These are phyloP conservation scores for Fennellomyces sp. DNA, from an alignment of 371 early-diverging fungal genomes.

Conservation along the genomic window DNA sequence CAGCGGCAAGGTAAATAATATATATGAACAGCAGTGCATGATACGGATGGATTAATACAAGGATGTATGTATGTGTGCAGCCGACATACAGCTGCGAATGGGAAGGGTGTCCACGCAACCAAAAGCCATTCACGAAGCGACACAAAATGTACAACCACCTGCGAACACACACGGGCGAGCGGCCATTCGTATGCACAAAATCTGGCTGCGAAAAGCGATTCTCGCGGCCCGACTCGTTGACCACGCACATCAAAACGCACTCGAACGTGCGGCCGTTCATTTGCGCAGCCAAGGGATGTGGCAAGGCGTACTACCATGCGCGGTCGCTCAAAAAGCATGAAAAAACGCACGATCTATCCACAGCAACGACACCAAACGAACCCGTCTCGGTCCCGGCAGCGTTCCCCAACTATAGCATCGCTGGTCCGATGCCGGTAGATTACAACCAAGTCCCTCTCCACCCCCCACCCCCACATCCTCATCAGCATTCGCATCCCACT, in stretches of 20 bases:
- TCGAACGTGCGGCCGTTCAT: slow-evolving; percentile 76
- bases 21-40: too few species aligned
- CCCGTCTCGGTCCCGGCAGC: slow-evolving; percentile 2
- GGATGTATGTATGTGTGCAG: slow-evolving; percentile 19
- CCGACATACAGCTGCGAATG: slow-evolving; percentile 82
- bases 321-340: slow-evolving; percentile 81
- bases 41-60: neutral
- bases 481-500: neutral
- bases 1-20: slow-evolving; percentile 23
- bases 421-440: slow-evolving; percentile 8
- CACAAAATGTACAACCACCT: slow-evolving; percentile 90
- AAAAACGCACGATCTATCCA: slow-evolving; percentile 51
- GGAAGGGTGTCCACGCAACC: slow-evolving; percentile 76
- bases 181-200: slow-evolving; percentile 58
- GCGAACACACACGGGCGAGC: slow-evolving; percentile 86
- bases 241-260: slow-evolving; percentile 90
- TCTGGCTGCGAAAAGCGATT: slow-evolving; percentile 52
- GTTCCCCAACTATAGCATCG: neutral
- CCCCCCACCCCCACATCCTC: neutral
- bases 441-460: neutral
- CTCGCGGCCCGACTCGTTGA: slow-evolving; percentile 86
- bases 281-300: slow-evolving; percentile 64
- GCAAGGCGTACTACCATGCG: slow-evolving; percentile 81
- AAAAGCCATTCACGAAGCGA: slow-evolving; percentile 84
- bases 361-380: neutral